Base-by-base conservation (phyloP, 192 early-diverging fungal genomes). In the Lobulomyces angularis region DNA sequence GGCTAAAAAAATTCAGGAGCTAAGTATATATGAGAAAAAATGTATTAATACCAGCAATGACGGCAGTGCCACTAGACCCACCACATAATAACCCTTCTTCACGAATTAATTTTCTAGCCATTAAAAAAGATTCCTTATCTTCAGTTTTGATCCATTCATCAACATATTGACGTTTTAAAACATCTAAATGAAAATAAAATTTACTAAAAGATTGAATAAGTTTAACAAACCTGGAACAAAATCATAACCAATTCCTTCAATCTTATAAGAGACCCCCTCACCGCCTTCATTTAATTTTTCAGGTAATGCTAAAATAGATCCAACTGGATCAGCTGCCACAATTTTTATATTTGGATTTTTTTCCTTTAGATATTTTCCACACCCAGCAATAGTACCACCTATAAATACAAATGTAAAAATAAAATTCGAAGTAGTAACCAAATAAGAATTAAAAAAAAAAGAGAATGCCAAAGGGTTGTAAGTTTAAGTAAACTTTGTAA, bases 161-260 rank as follows among this genome's bases (percentile, higher is more conserved):
- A 27, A 99, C 77, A 36, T 84, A 64, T 35, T 52, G 47, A 28
- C 86, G 75, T 56, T 94, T 80, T 40, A 95, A 63, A 33, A 84
- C 86, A 46, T 91, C 74, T n/a, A n/a, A n/a, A n/a, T n/a, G n/a
- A n/a, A n/a, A n/a, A n/a, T n/a, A n/a, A n/a, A n/a, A n/a, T n/a
- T n/a, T n/a, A n/a, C n/a, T n/a, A n/a, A n/a, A n/a, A n/a, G n/a
- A n/a, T n/a, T n/a, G n/a, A n/a, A n/a, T n/a, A n/a, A n/a, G n/a
- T n/a, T n/a, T n/a, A n/a, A n/a, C n/a, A n/a, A n/a, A n/a, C n/a
- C n/a, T 21, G 95, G 95, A 51, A 99, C 75, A 62, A 99, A 99
- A 65, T 99, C 95, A 58, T 99, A 96, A 27, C 95, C 92, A 38
- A 99, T 96, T 46, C 95, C 95, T 70, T 99, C 95, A 34, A 97